Evolutionary conservation across 2,329 filamentous ascomycete species (phyloP).

Genomic region (Coniochaeta sp.): DNA sequence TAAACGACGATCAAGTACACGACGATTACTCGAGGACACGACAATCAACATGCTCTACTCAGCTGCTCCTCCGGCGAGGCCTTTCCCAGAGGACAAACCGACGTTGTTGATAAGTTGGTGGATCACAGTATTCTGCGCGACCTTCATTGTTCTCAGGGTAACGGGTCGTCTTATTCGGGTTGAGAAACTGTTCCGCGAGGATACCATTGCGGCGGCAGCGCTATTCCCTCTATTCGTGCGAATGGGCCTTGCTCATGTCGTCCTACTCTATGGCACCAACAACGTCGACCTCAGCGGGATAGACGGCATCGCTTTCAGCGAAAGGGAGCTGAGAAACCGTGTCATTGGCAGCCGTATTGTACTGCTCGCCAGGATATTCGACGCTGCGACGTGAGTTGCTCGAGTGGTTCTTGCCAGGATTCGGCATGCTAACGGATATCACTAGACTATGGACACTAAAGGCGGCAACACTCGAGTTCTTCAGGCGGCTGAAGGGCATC

Average conservation of each 20-base stretch:
- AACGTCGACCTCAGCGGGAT: conserved; percentile 59
- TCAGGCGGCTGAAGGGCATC: conserved; percentile 68
- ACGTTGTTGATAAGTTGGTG: conserved; percentile 93
- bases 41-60: conserved; percentile 57
- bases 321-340: conserved; percentile 53
- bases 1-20: too few relatives aligned
- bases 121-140: conserved; percentile 74
- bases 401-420: neutral
- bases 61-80: conserved; percentile 37
- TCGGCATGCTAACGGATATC: conserved; percentile 3
- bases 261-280: conserved; percentile 83
- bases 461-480: conserved; percentile 81
- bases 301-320: conserved; percentile 30
- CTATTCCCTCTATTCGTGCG: conserved; percentile 74
- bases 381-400: conserved; percentile 65
- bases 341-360: conserved; percentile 75
- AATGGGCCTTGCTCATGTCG: conserved; percentile 79
- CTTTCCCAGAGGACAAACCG: conserved; percentile 61
- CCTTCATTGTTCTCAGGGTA: conserved; percentile 75
- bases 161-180: conserved; percentile 79
- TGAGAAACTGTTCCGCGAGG: conserved; percentile 78
- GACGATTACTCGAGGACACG: too few relatives aligned
- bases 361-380: conserved; percentile 72
- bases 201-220: conserved; percentile 75
- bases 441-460: conserved; percentile 85